Evolutionary conservation across 106 monocot genomes (phyloP).

Genomic region (Allium sativum): DNA sequence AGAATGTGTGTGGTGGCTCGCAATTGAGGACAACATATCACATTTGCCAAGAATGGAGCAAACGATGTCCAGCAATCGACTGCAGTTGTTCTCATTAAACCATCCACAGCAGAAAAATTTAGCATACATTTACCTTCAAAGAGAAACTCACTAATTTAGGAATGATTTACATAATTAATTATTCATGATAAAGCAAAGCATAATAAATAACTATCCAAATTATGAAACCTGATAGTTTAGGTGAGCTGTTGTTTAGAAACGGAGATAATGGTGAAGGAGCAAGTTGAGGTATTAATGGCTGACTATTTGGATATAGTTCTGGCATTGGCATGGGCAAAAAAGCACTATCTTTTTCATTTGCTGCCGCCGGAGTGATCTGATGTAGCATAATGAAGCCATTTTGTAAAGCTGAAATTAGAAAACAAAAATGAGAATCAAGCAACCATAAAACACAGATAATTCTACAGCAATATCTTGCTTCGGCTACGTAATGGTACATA

Average conservation of each 20-base stretch:
- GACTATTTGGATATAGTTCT: slow-evolving; percentile 41
- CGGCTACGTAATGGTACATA: too few relatives aligned
- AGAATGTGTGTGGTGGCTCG: slow-evolving; percentile 77
- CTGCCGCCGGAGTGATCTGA: slow-evolving; percentile 4
- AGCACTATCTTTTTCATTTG: slow-evolving; percentile 13
- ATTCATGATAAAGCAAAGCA: neutral
- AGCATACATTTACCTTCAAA: slow-evolving; percentile 57
- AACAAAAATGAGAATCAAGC: too few relatives aligned
- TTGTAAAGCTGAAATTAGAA: slow-evolving; percentile 18
- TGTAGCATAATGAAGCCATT: slow-evolving; percentile 5
- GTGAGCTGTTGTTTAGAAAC: slow-evolving; percentile 46
- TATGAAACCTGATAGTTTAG: slow-evolving; percentile 66
- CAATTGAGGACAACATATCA: slow-evolving; percentile 95
- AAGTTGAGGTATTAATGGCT: slow-evolving; percentile 68
- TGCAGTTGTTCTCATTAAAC: slow-evolving; percentile 68
- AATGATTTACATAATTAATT: neutral
- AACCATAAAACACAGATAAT: too few relatives aligned
- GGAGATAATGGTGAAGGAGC: slow-evolving; percentile 78
- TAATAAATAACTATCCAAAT: too few relatives aligned
- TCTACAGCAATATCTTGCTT: too few relatives aligned
- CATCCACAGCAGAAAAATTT: slow-evolving; percentile 58
- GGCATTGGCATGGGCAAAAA: slow-evolving; percentile 42
- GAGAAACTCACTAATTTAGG: neutral
- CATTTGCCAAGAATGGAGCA: slow-evolving; percentile 91
- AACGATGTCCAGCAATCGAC: slow-evolving; percentile 79